Evolutionary conservation across 495 filamentous ascomycete genomes (phyloP).

Genomic region (Coniosporium apollinis): DNA sequence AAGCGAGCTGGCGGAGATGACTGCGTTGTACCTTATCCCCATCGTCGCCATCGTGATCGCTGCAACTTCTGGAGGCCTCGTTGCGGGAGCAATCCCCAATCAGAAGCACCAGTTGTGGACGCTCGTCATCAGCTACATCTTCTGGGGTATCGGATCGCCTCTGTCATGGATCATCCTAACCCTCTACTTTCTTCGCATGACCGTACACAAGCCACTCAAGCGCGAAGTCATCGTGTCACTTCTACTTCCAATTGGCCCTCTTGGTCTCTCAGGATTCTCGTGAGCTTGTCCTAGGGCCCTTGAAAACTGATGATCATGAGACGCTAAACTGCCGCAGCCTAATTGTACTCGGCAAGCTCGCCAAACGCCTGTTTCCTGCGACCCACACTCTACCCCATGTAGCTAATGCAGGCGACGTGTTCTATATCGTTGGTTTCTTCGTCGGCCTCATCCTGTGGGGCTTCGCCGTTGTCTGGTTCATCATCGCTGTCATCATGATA

Average conservation of each 20-base stretch:
- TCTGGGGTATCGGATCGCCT: slow-evolving; percentile 43
- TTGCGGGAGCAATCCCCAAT: slow-evolving; percentile 36
- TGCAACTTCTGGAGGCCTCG: slow-evolving; percentile 36
- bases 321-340: slow-evolving; percentile 14
- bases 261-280: slow-evolving; percentile 42
- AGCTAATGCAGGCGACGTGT: slow-evolving; percentile 26
- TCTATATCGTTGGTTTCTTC: slow-evolving; percentile 38
- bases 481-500: slow-evolving; percentile 35
- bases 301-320: background rate
- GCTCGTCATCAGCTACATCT: slow-evolving; percentile 35
- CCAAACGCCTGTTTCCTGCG: slow-evolving; percentile 31
- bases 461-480: slow-evolving; percentile 44
- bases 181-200: slow-evolving; percentile 45
- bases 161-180: slow-evolving; percentile 37
- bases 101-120: slow-evolving; percentile 38
- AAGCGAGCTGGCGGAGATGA: slow-evolving; percentile 31
- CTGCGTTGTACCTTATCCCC: slow-evolving; percentile 42
- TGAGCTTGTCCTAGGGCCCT: slow-evolving; percentile 4
- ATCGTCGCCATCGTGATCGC: slow-evolving; percentile 44
- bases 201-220: slow-evolving; percentile 37
- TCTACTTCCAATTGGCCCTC: slow-evolving; percentile 44
- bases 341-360: slow-evolving; percentile 38
- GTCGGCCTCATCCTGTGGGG: slow-evolving; percentile 41
- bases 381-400: slow-evolving; percentile 27
- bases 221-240: slow-evolving; percentile 42